Conservation (phyloP, 768 basidiomycete genomes). For the Thelephora ganbajun region DNA sequence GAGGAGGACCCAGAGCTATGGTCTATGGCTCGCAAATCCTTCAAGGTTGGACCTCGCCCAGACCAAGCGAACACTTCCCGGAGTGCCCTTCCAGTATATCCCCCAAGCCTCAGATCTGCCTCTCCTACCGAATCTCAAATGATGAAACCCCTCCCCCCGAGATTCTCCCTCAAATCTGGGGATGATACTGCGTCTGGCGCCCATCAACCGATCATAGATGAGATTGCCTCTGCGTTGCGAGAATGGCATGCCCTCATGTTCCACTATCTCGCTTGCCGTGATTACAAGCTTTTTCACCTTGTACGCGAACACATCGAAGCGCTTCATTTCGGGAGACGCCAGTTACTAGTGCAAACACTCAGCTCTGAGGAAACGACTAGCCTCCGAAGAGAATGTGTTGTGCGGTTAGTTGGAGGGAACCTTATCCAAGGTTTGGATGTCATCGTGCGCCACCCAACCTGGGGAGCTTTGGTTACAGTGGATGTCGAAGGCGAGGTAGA, state of each 20-base stretch:
- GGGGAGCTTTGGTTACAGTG: conserved; percentile 83
- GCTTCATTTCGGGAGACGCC: conserved; percentile 82
- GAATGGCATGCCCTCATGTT: conserved; percentile 95
- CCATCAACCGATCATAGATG: conserved; percentile 85
- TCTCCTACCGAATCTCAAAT: conserved; percentile 55
- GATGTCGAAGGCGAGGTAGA: conserved; percentile 79
- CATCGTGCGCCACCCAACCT: conserved; percentile 89
- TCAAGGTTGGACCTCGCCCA: conserved; percentile 59
- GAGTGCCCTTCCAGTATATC: conserved; percentile 58
- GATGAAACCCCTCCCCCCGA: conserved; percentile 67
- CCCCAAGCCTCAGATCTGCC: conserved; percentile 49
- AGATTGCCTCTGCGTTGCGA: conserved; percentile 89
- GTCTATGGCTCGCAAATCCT: conserved; percentile 36
- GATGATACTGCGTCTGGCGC: conserved; percentile 84
- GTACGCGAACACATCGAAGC: conserved; percentile 86
- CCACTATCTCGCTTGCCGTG: conserved; percentile 75
- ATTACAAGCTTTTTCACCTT: conserved; percentile 78
- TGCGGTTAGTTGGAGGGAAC: conserved; percentile 77
- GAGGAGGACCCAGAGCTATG: conserved; percentile 46
- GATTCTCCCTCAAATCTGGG: conserved; percentile 89
- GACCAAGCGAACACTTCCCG: conserved; percentile 65
- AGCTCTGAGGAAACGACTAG: conserved; percentile 75
- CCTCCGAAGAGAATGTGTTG: conserved; percentile 78
- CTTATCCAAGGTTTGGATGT: conserved; percentile 86
- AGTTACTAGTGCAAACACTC: conserved; percentile 77